Conservation (phyloP, 1,284 basidiomycete species). For the Cutaneotrichosporon cavernicola region DNA sequence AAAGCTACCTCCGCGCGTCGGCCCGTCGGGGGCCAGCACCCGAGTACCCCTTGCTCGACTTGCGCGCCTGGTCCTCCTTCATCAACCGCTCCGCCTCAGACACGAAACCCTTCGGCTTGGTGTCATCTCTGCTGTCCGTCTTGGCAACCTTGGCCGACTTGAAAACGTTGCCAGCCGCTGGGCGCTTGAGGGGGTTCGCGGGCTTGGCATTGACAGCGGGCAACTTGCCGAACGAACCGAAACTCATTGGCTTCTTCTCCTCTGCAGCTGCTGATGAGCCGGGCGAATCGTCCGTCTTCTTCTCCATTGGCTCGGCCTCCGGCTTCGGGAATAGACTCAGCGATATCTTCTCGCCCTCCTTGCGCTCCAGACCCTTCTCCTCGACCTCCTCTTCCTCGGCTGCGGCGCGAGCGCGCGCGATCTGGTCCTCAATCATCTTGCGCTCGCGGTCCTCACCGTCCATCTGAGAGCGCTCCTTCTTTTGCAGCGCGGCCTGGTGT, state of each 20-base stretch:
- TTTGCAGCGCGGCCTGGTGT: slow-evolving; percentile 74
- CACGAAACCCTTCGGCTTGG: slow-evolving; percentile 59
- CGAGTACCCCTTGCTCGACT: slow-evolving; percentile 43
- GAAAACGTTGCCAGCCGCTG: slow-evolving; percentile 63
- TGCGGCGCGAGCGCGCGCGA: slow-evolving; percentile 68
- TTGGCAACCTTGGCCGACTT: slow-evolving; percentile 59
- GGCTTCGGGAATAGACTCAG: slow-evolving; percentile 46
- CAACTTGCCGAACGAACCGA: slow-evolving; percentile 15
- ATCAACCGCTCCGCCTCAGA: slow-evolving; percentile 81
- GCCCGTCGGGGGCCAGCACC: slow-evolving; percentile 17
- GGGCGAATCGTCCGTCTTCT: slow-evolving; percentile 22
- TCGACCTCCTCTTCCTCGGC: slow-evolving; percentile 36
- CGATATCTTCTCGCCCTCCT: slow-evolving; percentile 57
- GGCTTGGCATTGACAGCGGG: slow-evolving; percentile 32
- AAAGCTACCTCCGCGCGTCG: slow-evolving; percentile 2
- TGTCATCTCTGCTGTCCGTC: slow-evolving; percentile 53
- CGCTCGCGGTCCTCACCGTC: slow-evolving; percentile 95
- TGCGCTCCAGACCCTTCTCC: slow-evolving; percentile 65
- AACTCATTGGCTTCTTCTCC: slow-evolving; percentile 8
- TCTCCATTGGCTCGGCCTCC: slow-evolving; percentile 26
- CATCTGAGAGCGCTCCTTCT: slow-evolving; percentile 86
- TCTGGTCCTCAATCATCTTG: slow-evolving; percentile 86
- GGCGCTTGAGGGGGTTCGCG: slow-evolving; percentile 51
- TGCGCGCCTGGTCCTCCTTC: slow-evolving; percentile 80
- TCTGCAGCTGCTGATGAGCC: slow-evolving; percentile 19